Base-by-base conservation (phyloP, 495 filamentous ascomycete genomes). In the Rostrohypoxylon terebratum region DNA sequence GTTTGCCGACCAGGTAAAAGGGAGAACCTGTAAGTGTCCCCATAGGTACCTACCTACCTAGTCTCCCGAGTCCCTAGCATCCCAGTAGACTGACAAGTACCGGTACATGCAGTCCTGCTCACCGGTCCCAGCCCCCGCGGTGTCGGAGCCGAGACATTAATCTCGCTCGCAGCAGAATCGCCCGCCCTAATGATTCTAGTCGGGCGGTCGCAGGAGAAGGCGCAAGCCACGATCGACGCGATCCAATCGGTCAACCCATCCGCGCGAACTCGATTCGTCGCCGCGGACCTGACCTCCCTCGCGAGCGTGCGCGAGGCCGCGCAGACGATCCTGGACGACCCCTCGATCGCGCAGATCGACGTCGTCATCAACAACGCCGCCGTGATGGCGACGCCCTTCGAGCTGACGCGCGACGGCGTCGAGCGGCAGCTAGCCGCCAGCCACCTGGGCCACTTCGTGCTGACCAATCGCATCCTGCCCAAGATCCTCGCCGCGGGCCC, bases 291-390 rank as follows among this genome's bases (percentile, higher is more conserved):
- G 40, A 65, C 77, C 63, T 86, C 84, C 6, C 75, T 79, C 38
- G 63, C 73, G 34, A 86, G 81, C 47, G 85, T 89, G 9, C 80
- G 85, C n/a, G 77, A 80, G 23, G 88, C 88, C 2, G 85, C 84
- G 20, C 75, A 79, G 25, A 62, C 74, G 55, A 83, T 89, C 81
- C 74, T 81, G 42, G 58, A 67, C 36, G 77, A 83, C 62, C 31
- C 77, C 53, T 77, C 84, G 45, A 86, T 88, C 36, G 70, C 83
- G 47, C 79, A 87, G 38, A 83, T 93, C 42, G 88, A 92, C 76
- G 86, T 91, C 25, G 72, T 92, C 3, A 87, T 92, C 77, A 90
- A 92, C 80, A 92, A 90, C 75, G 90, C 90, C 11, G 90, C 87
- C 4, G 84, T 92, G 59, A 92, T 92, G 90, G 83, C 77, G 4